Conservation (phyloP, 306 rosid species). For the Nissolia schottii region DNA sequence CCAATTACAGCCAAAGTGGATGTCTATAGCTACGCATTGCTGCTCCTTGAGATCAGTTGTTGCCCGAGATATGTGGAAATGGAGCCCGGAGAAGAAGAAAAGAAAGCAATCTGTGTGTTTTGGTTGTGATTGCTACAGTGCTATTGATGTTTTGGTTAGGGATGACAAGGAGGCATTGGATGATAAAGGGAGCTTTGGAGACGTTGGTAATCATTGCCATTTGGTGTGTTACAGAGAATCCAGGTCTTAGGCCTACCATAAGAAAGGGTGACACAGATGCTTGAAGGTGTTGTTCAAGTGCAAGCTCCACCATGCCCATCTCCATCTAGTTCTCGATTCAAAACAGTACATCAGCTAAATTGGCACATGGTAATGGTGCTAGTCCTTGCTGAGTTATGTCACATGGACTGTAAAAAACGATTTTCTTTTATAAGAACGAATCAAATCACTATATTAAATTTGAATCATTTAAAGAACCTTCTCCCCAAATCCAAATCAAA, state of each 20-base stretch:
- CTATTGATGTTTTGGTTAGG: background rate
- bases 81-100: background rate
- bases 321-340: background rate
- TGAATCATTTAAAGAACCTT: too few relatives aligned
- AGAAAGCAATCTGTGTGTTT: background rate
- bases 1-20: background rate
- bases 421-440: too few relatives aligned
- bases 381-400: too few relatives aligned
- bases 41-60: background rate
- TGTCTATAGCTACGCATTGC: background rate
- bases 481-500: too few relatives aligned
- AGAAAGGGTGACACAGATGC: background rate
- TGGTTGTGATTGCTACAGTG: background rate
- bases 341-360: background rate
- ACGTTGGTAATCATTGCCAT: background rate
- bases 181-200: background rate
- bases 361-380: background rate
- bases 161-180: constrained; percentile 1
- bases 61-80: background rate
- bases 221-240: constrained; percentile 1
- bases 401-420: too few relatives aligned
- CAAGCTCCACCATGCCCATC: background rate
- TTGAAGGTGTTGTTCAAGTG: constrained; percentile 1
- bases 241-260: background rate
- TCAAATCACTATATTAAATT: too few relatives aligned